Evolutionary conservation across 2,329 filamentous ascomycete species (phyloP), one percentile per base, ranked within the genome.

Genomic region (Cadophora sp.): DNA sequence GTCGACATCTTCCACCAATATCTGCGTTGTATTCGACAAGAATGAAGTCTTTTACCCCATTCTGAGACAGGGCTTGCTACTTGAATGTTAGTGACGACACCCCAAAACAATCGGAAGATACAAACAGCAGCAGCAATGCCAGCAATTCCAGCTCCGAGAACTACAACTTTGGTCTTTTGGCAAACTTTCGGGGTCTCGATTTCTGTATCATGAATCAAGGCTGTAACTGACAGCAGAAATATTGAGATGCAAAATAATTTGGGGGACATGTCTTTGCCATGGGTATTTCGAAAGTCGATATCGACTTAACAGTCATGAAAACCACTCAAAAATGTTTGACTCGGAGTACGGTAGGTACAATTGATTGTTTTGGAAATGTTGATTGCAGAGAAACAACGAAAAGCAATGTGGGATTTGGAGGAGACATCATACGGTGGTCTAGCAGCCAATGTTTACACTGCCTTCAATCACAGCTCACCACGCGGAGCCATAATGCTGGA

Each of bases 11-110:
- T 1, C 89, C 89, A 1, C 89, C 89, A 66, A 91, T 84, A 14
- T 84, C 81, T 66, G 84, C 80, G 14, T 88, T 87, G 67, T 87
- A 86, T 68, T 91, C 89, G 2, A 91, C 76, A 56, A 91, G 87
- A 8, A 91, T 62, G 66, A 91, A 91, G 67, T 91, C 88, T 0
- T 81, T 78, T 6, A 91, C 79, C 0, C 87, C 89, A 2, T 83
- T 82, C 63, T 91, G 89, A 4, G 81, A 77, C 6, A 91, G 76
- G 3, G 88, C 83, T 81, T 91, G 87, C 36, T 59, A n/a, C 14
- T 48, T 20, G 27, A 18, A 24, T 24, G 36, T 59, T 7, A 60
- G 58, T 11, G 33, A 27, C 22, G 43, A 8, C 11, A 33, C 22
- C 6, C 11, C 18, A 18, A 6, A 24, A 6, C 22, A 36, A 41